A percentile compares a stretch with the other conserved stretches of the same genome.
phyloP scores from a whole-genome alignment of 2,329 filamentous ascomycete species.

The Simplicillium sp. region DNA sequence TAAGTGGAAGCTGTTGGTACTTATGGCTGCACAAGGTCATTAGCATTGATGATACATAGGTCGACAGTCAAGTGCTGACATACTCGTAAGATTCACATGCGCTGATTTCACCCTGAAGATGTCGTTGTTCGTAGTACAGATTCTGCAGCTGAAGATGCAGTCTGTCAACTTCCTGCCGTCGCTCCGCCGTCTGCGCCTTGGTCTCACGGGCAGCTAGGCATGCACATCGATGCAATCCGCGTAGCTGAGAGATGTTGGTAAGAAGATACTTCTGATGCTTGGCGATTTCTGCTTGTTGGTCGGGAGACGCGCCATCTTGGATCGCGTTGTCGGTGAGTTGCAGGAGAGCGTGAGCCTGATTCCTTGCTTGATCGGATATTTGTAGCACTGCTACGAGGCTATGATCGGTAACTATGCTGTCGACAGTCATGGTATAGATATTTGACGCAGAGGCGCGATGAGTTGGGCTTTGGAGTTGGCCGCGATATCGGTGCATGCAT shows the following conservation, averaged over 20 bases:
- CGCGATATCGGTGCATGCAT: neutral
- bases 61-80: conserved; percentile 21
- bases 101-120: conserved; percentile 80
- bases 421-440: conserved; percentile 23
- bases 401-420: conserved; percentile 29
- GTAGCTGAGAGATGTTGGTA: conserved; percentile 69
- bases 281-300: conserved; percentile 50
- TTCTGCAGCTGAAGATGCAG: conserved; percentile 92
- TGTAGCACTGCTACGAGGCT: conserved; percentile 59
- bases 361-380: conserved; percentile 62
- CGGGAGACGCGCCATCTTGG: conserved; percentile 30
- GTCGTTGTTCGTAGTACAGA: conserved; percentile 89
- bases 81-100: conserved; percentile 90
- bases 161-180: conserved; percentile 81
- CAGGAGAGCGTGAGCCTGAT: conserved; percentile 60
- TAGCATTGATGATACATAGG: conserved; percentile 1
- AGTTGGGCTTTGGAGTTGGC: neutral
- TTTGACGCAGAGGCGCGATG: neutral
- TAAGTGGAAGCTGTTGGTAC: conserved; percentile 76
- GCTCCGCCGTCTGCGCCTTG: conserved; percentile 77
- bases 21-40: conserved; percentile 56
- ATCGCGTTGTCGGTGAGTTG: conserved; percentile 38
- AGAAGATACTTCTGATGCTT: conserved; percentile 73
- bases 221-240: conserved; percentile 74
- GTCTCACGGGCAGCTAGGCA: conserved; percentile 75